Conservation (phyloP, 805 yeast genomes). For the Monosporozyma siamensis region DNA sequence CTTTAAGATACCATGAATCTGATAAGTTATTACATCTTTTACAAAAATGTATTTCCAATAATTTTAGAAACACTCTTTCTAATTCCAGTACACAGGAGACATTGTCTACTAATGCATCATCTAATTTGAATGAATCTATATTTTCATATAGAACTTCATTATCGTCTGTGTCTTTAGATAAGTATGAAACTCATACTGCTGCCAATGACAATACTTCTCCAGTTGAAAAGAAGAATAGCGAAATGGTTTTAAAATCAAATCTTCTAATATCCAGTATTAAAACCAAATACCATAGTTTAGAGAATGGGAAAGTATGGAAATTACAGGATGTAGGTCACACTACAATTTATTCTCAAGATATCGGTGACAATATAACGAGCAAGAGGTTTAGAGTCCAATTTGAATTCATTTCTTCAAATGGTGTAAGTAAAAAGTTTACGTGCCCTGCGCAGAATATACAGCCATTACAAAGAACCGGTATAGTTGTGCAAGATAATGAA, state of each 20-base stretch:
- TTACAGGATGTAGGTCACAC: conserved; percentile 11
- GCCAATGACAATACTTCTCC: neutral
- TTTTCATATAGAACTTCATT: conserved; percentile 4
- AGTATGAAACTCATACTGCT: neutral
- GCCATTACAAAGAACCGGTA: conserved; percentile 26
- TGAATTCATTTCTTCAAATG: conserved; percentile 3
- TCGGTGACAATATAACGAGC: conserved; percentile 5
- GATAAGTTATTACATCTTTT: conserved; percentile 17
- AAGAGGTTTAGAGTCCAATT: conserved; percentile 14
- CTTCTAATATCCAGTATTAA: conserved; percentile 19
- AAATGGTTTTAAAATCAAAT: no score
- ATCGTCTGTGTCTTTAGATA: conserved; percentile 4
- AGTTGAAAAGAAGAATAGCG: no score
- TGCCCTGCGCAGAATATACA: conserved; percentile 13
- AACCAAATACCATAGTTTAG: conserved; percentile 16
- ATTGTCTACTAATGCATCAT: conserved; percentile 20
- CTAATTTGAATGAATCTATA: conserved; percentile 10
- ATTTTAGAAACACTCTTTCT: conserved; percentile 11
- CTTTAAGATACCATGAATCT: conserved; percentile 17
- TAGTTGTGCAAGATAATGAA: conserved; percentile 11
- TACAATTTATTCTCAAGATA: conserved; percentile 18
- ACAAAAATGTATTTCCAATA: conserved; percentile 16
- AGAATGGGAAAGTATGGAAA: conserved; percentile 17
- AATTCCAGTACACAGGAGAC: conserved; percentile 22
- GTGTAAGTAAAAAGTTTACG: conserved; percentile 3